Evolutionary conservation across 805 yeast genomes (phyloP).

Genomic region (Ogataea polymorpha): DNA sequence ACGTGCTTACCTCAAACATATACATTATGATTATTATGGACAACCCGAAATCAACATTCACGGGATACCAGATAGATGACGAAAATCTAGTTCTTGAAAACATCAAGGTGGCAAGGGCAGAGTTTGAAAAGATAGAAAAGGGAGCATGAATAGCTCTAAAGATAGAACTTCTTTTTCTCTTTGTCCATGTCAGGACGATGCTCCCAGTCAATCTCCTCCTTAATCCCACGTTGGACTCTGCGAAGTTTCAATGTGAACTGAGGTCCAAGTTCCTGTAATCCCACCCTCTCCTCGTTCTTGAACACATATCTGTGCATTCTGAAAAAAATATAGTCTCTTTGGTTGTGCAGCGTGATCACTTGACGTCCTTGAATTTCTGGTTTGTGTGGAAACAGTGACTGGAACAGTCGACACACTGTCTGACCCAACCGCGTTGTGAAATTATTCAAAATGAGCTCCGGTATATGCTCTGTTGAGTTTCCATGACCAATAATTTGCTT

Average conservation of each 20-base stretch:
- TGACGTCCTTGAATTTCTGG: constrained; percentile 97
- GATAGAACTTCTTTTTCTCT: constrained; percentile 87
- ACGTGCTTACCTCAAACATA: constrained; percentile 35
- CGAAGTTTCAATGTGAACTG: constrained; percentile 89
- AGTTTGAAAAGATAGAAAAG: constrained; percentile 33
- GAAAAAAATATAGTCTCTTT: constrained; percentile 92
- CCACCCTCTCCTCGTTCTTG: constrained; percentile 86
- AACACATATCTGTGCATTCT: constrained; percentile 92
- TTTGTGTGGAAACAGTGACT: constrained; percentile 83
- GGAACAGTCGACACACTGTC: constrained; percentile 89
- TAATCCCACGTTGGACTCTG: constrained; percentile 86
- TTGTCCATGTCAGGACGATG: constrained; percentile 95
- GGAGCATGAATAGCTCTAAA: constrained; percentile 38
- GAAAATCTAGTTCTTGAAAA: constrained; percentile 35
- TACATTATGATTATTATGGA: constrained; percentile 38
- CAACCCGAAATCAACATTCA: constrained; percentile 20
- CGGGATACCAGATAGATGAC: constrained; percentile 27
- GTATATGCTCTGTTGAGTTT: constrained; percentile 82
- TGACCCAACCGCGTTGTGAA: constrained; percentile 90
- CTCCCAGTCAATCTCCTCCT: constrained; percentile 94
- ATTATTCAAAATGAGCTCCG: constrained; percentile 89
- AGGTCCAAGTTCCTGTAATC: constrained; percentile 94
- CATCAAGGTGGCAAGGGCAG: constrained; percentile 33
- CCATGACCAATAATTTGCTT: constrained; percentile 85
- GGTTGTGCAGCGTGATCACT: constrained; percentile 93